Evolutionary conservation across 371 early-diverging fungal genomes (phyloP).

Genomic region (Chytridiales sp.): DNA sequence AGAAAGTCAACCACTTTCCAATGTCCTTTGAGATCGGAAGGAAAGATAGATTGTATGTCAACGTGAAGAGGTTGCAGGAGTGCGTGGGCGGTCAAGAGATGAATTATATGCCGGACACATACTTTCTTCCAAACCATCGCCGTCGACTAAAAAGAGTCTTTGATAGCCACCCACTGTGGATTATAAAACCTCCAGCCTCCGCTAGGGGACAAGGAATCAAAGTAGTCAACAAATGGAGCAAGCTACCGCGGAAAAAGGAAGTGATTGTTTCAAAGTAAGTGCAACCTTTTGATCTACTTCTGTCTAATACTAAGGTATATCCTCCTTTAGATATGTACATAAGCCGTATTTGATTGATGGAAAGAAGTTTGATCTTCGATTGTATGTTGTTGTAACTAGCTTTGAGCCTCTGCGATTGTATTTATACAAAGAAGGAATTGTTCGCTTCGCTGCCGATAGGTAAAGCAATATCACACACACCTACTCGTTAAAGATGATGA

Average conservation of each 20-base stretch:
- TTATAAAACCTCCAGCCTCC: constrained; percentile 48
- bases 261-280: constrained; percentile 30
- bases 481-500: neutral
- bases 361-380: constrained; percentile 45
- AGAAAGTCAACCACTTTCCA: constrained; percentile 50
- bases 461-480: constrained; percentile 15
- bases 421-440: constrained; percentile 40
- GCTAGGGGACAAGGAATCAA: constrained; percentile 48
- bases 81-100: constrained; percentile 20
- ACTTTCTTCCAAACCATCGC: constrained; percentile 28
- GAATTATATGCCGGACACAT: constrained; percentile 43
- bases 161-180: constrained; percentile 35
- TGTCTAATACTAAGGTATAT: neutral
- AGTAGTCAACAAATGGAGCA: constrained; percentile 31
- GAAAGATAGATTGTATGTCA: constrained; percentile 40
- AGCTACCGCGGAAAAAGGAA: constrained; percentile 35
- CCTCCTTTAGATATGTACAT: constrained; percentile 33
- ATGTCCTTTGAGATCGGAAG: constrained; percentile 47
- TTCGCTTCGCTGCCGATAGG: constrained; percentile 41
- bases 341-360: constrained; percentile 45
- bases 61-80: constrained; percentile 22
- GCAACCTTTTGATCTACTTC: neutral
- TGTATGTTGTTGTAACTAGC: constrained; percentile 47
- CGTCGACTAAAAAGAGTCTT: constrained; percentile 32
- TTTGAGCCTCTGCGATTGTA: constrained; percentile 48